Base-by-base conservation (phyloP, 176 grass and related monocot species). In the Paspalum vaginatum region DNA sequence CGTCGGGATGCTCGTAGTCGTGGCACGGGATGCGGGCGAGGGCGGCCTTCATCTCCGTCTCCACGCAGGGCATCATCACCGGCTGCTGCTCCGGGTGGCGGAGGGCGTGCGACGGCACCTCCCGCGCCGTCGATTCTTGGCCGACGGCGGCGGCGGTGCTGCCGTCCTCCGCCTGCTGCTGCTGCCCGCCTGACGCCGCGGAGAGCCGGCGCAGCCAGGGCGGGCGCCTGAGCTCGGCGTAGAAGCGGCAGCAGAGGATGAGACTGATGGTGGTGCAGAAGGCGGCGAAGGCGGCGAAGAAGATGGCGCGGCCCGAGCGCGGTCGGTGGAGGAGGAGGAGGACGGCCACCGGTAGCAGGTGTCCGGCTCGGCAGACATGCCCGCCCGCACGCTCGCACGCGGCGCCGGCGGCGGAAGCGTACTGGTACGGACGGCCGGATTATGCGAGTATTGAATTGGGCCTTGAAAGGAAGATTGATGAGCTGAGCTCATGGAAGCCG, bases 171-270 rank as follows among this genome's bases (percentile, higher is more conserved):
- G 2, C 72, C 12, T 44, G n/a, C 59, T 64, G 61, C 60, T 26
- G 77, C 43, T 5, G 50, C 8, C 9, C 60, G 7, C 11, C 5
- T 5, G 60, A 8, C 32, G 9, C 42, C 0, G 45, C 42, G 41
- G 49, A n/a, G 12, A n/a, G 64, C 85, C 73, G 17, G 38, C 75
- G 68, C 11, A 61, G 81, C 86, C 75, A 79, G 21, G 87, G 87
- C 53, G 76, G 81, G 45, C 53, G 22, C 53, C 37, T 75, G 63
- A 89, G 77, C 5, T 55, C 64, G 25, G 77, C 77, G 82, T 85
- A 89, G 82, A 70, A 89, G 70, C 56, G 57, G 77, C 11, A n/a
- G 87, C 82, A 88, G 68, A 84, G 54, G 87, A 84, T 0, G 86
- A 88, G 44, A 53, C 13, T 62, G 70, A 26, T 0, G 61, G 45